Evolutionary conservation across 176 grass and related monocot genomes (phyloP).

Genomic region (Oryza officinalis): DNA sequence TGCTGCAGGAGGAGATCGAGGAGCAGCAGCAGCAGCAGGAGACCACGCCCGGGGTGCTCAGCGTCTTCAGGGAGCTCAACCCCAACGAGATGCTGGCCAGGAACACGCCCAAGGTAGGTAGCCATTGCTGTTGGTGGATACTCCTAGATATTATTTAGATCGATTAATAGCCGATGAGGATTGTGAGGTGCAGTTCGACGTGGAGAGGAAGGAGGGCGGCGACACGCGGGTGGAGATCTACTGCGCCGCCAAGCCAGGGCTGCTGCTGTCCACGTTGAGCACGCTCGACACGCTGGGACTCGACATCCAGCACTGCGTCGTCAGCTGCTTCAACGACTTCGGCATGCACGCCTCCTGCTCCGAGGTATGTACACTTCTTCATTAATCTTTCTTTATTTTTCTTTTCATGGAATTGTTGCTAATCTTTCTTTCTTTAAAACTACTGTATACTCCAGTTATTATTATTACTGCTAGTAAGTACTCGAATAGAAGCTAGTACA

Average conservation of each 20-base stretch:
- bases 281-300: conserved; percentile 84
- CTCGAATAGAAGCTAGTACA: too few relatives aligned
- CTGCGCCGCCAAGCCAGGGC: conserved; percentile 81
- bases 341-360: conserved; percentile 97
- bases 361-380: conserved; percentile 46
- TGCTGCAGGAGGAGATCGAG: conserved; percentile 71
- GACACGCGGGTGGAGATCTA: conserved; percentile 92
- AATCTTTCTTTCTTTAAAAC: too few relatives aligned
- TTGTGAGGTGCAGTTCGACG: conserved; percentile 58
- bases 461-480: too few relatives aligned
- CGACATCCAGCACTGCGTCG: conserved; percentile 95
- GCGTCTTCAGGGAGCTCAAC: conserved; percentile 73
- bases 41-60: conserved; percentile 52
- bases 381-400: neutral
- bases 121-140: neutral
- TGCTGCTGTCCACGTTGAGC: conserved; percentile 86
- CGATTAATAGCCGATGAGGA: too few relatives aligned
- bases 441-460: too few relatives aligned
- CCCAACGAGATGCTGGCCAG: conserved; percentile 84
- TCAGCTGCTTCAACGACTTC: conserved; percentile 99
- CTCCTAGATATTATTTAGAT: too few relatives aligned
- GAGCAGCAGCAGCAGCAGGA: conserved; percentile 30
- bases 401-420: too few relatives aligned
- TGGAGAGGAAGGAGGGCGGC: conserved; percentile 66
- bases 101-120: conserved; percentile 72